A percentile compares a stretch with the other conserved stretches of the same genome.
Evolutionary conservation across 768 basidiomycete genomes (phyloP).

Genomic region (Lepiota venenata): DNA sequence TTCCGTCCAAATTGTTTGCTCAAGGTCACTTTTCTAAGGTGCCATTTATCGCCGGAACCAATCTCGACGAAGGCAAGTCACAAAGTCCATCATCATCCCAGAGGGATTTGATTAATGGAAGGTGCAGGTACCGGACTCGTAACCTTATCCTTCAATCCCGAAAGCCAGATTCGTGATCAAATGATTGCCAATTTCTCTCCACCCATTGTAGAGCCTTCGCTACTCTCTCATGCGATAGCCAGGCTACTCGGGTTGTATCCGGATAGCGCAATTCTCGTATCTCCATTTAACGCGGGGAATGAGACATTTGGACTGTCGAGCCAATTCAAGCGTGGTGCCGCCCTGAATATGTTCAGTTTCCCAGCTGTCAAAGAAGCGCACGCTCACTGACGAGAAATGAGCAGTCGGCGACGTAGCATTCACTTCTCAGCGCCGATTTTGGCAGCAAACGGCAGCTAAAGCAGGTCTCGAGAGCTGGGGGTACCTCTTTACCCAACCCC

Average conservation of each 20-base stretch:
- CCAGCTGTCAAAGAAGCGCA: neutral
- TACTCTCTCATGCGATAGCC: conserved; percentile 19
- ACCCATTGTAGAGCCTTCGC: conserved; percentile 20
- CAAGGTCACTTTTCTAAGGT: conserved; percentile 27
- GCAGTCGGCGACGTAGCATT: conserved; percentile 38
- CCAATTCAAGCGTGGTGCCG: conserved; percentile 28
- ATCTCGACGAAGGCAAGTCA: conserved; percentile 43
- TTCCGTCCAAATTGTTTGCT: conserved; percentile 29
- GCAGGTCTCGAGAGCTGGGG: conserved; percentile 35
- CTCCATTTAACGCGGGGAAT: conserved; percentile 43
- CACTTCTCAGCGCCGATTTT: conserved; percentile 34
- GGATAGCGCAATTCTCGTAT: conserved; percentile 35
- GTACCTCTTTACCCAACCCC: conserved; percentile 41
- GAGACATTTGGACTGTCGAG: conserved; percentile 37
- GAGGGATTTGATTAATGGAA: neutral
- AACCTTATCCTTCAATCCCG: conserved; percentile 19
- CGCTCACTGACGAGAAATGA: neutral
- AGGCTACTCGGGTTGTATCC: conserved; percentile 38
- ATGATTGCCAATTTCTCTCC: conserved; percentile 26
- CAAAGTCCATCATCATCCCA: neutral
- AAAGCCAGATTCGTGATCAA: conserved; percentile 20
- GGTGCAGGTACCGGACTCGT: conserved; percentile 33
- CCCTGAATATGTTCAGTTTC: conserved; percentile 20
- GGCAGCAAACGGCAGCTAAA: conserved; percentile 35
- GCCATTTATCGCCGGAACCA: conserved; percentile 44